phyloP scores from a whole-genome alignment of 2,329 filamentous ascomycete genomes.

The Curvularia hawaiiensis region DNA sequence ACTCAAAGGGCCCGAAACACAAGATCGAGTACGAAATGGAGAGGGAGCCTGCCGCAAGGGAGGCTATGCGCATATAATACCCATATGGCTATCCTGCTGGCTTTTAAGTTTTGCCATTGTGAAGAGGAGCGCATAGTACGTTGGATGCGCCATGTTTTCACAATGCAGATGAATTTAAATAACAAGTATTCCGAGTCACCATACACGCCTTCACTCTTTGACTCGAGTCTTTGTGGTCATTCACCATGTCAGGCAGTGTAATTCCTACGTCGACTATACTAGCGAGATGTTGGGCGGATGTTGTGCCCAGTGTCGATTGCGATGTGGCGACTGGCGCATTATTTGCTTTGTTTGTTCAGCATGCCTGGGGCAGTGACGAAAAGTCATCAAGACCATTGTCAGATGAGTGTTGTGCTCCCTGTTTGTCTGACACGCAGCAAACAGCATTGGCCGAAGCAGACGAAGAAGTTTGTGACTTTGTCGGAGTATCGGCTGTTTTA shows the following conservation, averaged over 20 bases:
- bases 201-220: neutral
- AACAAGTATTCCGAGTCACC: neutral
- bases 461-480: conserved; percentile 17
- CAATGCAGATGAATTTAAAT: neutral
- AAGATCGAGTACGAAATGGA: conserved; percentile 83
- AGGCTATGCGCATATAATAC: conserved; percentile 41
- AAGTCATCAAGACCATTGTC: neutral
- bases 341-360: neutral
- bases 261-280: neutral
- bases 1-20: conserved; percentile 62
- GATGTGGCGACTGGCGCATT: neutral
- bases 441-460: neutral
- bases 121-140: neutral
- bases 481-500: conserved; percentile 3
- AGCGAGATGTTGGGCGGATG: neutral
- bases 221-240: neutral
- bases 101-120: conserved; percentile 14
- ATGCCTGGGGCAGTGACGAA: neutral
- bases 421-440: neutral
- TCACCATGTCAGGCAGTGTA: neutral
- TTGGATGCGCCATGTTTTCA: neutral
- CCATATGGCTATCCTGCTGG: conserved; percentile 19
- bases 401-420: neutral
- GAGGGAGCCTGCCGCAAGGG: conserved; percentile 56
- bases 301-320: neutral